These are phyloP conservation scores for Darksidea phi DNA, from an alignment of 495 filamentous ascomycete species.

Conservation along the genomic window DNA sequence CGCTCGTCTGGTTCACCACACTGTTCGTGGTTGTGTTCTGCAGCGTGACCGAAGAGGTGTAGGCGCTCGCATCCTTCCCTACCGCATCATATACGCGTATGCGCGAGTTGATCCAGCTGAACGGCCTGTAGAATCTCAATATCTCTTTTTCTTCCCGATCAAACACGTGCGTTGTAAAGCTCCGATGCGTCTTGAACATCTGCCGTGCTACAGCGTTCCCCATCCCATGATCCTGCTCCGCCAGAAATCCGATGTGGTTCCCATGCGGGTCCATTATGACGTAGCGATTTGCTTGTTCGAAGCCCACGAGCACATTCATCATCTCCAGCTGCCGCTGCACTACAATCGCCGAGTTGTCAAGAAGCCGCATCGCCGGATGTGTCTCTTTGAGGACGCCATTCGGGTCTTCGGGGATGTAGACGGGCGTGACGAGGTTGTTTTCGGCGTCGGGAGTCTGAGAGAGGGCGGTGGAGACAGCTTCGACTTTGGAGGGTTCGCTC, in stretches of 20 bases:
- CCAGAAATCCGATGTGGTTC: constrained; percentile 67
- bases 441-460: constrained; percentile 21
- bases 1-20: constrained; percentile 46
- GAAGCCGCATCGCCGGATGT: constrained; percentile 59
- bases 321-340: constrained; percentile 67
- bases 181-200: constrained; percentile 63
- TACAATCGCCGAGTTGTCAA: constrained; percentile 63
- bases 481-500: constrained; percentile 21
- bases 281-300: constrained; percentile 72
- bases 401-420: constrained; percentile 63
- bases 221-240: constrained; percentile 64
- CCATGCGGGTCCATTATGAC: constrained; percentile 70
- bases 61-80: constrained; percentile 37
- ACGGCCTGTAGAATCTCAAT: constrained; percentile 66
- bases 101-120: constrained; percentile 64
- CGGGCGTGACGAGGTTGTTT: constrained; percentile 41
- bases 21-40: constrained; percentile 48
- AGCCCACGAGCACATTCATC: constrained; percentile 70
- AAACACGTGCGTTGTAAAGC: constrained; percentile 71
- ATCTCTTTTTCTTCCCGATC: constrained; percentile 65
- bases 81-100: constrained; percentile 65
- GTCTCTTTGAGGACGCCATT: constrained; percentile 59
- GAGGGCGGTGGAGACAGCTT: constrained; percentile 33
- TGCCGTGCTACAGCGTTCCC: constrained; percentile 59
- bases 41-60: constrained; percentile 46